These are phyloP conservation scores for Dactylonectria macrodidyma DNA, from an alignment of 2,329 filamentous ascomycete genomes.

Conservation along the genomic window DNA sequence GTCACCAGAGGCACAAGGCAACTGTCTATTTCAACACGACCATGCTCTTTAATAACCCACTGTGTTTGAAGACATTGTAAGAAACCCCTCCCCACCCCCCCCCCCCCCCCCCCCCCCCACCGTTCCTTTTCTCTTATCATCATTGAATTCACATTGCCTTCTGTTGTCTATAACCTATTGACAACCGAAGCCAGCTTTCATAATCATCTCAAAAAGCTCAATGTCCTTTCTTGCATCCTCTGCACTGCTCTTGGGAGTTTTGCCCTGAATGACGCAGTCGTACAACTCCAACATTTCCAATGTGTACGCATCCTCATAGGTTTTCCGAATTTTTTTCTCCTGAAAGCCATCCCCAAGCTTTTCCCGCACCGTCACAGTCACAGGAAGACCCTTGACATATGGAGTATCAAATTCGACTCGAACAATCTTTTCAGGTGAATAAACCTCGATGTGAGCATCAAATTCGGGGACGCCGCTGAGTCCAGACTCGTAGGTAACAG, in stretches of 20 bases:
- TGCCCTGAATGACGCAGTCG: conserved; percentile 36
- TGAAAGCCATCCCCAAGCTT: conserved; percentile 48
- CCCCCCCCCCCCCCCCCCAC: too few species aligned
- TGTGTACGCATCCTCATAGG: conserved; percentile 59
- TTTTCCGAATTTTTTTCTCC: conserved; percentile 50
- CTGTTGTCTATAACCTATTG: too few species aligned
- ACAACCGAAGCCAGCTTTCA: conserved; percentile 11
- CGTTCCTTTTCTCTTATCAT: too few species aligned
- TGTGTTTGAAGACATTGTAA: too few species aligned
- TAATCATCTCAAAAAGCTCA: conserved; percentile 33
- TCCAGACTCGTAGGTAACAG: conserved; percentile 68
- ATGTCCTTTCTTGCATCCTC: conserved; percentile 47
- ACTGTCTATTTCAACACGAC: too few species aligned
- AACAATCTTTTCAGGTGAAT: conserved; percentile 65
- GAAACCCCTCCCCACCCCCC: too few species aligned
- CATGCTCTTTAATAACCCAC: too few species aligned
- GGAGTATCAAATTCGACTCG: conserved; percentile 68
- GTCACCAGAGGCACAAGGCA: too few species aligned
- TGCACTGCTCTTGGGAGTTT: conserved; percentile 49
- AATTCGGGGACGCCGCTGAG: conserved; percentile 66
- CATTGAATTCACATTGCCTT: too few species aligned
- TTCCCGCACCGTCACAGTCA: conserved; percentile 61
- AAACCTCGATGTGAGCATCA: conserved; percentile 65
- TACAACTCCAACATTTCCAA: conserved; percentile 50
- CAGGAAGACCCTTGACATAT: conserved; percentile 65